A percentile compares a stretch with the other conserved stretches of the same genome.
Conservation (phyloP, 805 yeast genomes). For the Naumovozyma castellii region DNA sequence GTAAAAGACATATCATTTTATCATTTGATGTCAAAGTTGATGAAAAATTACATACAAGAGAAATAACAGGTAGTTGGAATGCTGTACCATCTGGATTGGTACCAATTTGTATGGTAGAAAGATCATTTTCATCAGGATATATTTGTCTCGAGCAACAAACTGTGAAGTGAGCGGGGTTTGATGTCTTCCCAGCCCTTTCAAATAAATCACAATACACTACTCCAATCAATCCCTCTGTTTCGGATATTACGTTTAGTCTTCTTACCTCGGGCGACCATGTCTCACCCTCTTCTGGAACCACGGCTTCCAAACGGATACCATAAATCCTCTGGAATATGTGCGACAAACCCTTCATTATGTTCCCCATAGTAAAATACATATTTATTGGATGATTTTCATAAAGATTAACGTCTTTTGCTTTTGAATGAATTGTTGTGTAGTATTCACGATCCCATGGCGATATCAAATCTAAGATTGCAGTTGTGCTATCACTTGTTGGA, state of each 20-base stretch:
- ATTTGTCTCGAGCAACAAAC: slow-evolving; percentile 86
- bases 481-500: slow-evolving; percentile 12
- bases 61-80: slow-evolving; percentile 82
- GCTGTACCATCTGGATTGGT: slow-evolving; percentile 34
- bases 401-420: not conserved
- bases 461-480: slow-evolving; percentile 38
- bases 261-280: slow-evolving; percentile 86
- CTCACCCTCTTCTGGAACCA: slow-evolving; percentile 55
- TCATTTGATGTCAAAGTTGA: slow-evolving; percentile 30
- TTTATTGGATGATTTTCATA: slow-evolving; percentile 36
- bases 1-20: slow-evolving; percentile 45
- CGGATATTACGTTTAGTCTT: slow-evolving; percentile 65
- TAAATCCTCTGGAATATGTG: slow-evolving; percentile 60
- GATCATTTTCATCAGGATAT: slow-evolving; percentile 43
- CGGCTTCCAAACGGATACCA: slow-evolving; percentile 68
- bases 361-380: slow-evolving; percentile 73
- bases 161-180: slow-evolving; percentile 91
- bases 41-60: slow-evolving; percentile 76
- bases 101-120: slow-evolving; percentile 29
- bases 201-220: slow-evolving; percentile 82
- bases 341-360: slow-evolving; percentile 76
- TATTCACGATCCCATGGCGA: slow-evolving; percentile 93
- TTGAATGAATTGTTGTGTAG: slow-evolving; percentile 17
- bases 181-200: slow-evolving; percentile 63
- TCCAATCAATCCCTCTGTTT: slow-evolving; percentile 57